A percentile compares a stretch with the other conserved stretches of the same genome.
phyloP scores from a whole-genome alignment of 768 basidiomycete genomes.

The Leccinum barrowsii region DNA sequence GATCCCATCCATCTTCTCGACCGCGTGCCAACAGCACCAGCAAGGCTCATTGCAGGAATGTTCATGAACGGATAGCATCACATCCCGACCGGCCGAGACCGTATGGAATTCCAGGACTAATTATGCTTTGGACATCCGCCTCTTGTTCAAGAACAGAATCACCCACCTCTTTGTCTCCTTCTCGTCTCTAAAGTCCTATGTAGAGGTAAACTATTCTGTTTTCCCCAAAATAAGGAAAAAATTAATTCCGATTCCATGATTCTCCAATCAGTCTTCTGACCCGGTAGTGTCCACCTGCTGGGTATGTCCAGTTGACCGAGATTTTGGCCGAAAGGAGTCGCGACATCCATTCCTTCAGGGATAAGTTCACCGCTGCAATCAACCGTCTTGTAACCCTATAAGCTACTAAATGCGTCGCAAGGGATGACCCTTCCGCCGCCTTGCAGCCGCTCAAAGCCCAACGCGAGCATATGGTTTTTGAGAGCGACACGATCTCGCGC shows the following conservation, averaged over 20 bases:
- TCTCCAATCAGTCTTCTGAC: no score
- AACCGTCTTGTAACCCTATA: constrained; percentile 67
- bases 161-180: no score
- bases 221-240: constrained; percentile 96
- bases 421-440: constrained; percentile 64
- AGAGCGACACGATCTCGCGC: constrained; percentile 97
- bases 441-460: constrained; percentile 81
- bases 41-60: no score
- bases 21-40: no score
- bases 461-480: constrained; percentile 95
- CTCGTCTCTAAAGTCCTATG: no score
- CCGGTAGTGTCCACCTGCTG: no score
- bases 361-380: constrained; percentile 56
- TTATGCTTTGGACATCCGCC: no score
- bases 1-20: no score
- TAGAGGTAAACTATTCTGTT: constrained; percentile 89
- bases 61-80: constrained; percentile 21
- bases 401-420: constrained; percentile 74
- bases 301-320: neutral
- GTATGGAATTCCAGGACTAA: no score
- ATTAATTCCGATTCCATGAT: constrained; percentile 38
- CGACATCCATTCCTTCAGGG: constrained; percentile 60
- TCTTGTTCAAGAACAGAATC: no score
- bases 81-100: no score
- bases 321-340: constrained; percentile 43